phyloP scores from a whole-genome alignment of 176 grass and related monocot genomes.

The Rhynchospora pubera region DNA sequence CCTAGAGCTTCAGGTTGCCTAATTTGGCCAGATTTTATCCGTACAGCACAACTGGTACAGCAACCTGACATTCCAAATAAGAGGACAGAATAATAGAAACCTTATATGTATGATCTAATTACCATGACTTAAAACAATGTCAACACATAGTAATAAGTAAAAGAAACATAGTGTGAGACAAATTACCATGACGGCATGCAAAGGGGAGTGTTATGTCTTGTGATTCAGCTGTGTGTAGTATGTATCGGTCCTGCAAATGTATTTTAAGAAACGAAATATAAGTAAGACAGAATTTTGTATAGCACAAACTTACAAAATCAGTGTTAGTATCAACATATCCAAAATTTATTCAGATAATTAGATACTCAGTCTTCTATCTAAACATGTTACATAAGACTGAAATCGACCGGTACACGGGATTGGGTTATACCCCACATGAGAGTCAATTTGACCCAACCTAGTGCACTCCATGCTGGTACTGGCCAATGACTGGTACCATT shows the following conservation, averaged over 20 bases:
- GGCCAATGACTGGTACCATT: neutral
- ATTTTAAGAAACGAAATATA: neutral
- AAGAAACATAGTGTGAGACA: neutral
- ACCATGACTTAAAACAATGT: neutral
- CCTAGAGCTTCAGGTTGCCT: conserved; percentile 49
- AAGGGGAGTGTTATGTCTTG: conserved; percentile 77
- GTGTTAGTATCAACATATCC: neutral
- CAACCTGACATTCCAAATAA: conserved; percentile 1
- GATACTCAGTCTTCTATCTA: neutral
- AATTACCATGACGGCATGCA: conserved; percentile 83
- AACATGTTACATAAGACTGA: neutral
- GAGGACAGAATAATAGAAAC: neutral
- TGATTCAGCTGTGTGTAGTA: conserved; percentile 83
- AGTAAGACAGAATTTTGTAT: neutral
- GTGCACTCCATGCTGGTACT: neutral
- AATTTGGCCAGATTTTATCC: conserved; percentile 46
- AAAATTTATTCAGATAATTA: neutral
- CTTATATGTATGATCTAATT: neutral
- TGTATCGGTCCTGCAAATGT: conserved; percentile 76
- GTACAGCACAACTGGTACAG: conserved; percentile 47
- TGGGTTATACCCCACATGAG: neutral
- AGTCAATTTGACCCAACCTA: neutral
- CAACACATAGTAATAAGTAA: neutral
- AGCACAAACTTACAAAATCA: neutral
- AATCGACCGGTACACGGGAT: neutral